phyloP scores from a whole-genome alignment of 1,284 basidiomycete genomes.

The Heterobasidion irregulare region DNA sequence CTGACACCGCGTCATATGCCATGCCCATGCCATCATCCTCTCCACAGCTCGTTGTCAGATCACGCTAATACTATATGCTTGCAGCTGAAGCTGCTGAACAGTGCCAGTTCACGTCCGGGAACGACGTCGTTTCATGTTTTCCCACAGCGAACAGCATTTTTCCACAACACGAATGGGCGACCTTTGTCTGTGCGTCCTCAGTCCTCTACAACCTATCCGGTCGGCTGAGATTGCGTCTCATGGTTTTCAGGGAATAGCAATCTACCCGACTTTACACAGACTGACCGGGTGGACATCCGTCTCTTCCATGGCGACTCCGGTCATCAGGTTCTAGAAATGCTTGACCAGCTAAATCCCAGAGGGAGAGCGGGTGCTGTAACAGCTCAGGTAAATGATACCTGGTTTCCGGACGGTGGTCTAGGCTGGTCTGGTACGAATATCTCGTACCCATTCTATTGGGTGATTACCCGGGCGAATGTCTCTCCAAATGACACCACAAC shows the following conservation, averaged over 20 bases:
- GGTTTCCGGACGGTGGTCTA: conserved; percentile 54
- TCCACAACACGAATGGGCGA: conserved; percentile 60
- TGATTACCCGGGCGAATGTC: conserved; percentile 48
- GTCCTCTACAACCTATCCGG: conserved; percentile 4
- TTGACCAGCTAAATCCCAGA: conserved; percentile 34
- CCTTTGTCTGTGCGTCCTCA: conserved; percentile 62
- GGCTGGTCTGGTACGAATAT: conserved; percentile 44
- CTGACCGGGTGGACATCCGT: conserved; percentile 53
- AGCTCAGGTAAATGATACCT: conserved; percentile 60
- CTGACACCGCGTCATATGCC: background rate
- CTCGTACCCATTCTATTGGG: conserved; percentile 65
- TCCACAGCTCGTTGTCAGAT: no score
- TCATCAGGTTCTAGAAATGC: conserved; percentile 34
- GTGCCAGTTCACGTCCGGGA: conserved; percentile 39
- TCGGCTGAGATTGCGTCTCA: conserved; percentile 2
- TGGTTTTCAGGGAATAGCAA: conserved; percentile 39
- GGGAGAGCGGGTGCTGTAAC: conserved; percentile 45
- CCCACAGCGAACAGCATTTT: conserved; percentile 44
- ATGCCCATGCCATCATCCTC: no score
- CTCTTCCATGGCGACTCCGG: conserved; percentile 60
- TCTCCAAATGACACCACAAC: conserved; percentile 45
- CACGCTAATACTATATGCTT: conserved; percentile 1
- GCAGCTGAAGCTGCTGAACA: conserved; percentile 23
- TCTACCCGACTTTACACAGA: conserved; percentile 34
- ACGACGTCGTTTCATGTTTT: conserved; percentile 65